These are phyloP conservation scores for Yarrowia alimentaria DNA, from an alignment of 805 yeast species.

Conservation along the genomic window DNA sequence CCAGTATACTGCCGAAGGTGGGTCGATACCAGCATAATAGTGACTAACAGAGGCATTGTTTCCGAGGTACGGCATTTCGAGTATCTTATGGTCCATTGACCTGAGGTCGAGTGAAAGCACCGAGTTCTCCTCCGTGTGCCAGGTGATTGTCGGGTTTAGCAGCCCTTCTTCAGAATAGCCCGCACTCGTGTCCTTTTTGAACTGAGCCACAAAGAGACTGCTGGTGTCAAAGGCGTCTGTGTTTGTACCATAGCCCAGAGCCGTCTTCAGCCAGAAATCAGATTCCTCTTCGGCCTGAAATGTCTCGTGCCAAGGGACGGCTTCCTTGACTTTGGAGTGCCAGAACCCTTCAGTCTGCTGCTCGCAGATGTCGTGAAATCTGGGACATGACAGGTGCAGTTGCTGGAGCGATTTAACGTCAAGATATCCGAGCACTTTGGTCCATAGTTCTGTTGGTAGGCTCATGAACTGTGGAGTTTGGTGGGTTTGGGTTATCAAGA, in stretches of 20 bases:
- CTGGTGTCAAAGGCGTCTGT: neutral
- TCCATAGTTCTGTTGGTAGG: slow-evolving; percentile 26
- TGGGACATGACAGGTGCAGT: slow-evolving; percentile 3
- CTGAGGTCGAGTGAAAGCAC: neutral
- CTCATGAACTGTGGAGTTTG: slow-evolving; percentile 3
- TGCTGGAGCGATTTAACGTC: slow-evolving; percentile 11
- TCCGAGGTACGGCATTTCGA: neutral
- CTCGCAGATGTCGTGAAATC: neutral
- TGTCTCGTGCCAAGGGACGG: slow-evolving; percentile 10
- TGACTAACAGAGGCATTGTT: neutral
- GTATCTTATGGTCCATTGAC: neutral
- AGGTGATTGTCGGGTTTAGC: neutral
- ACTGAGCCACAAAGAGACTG: neutral
- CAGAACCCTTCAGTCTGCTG: slow-evolving; percentile 8
- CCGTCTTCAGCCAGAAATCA: slow-evolving; percentile 16
- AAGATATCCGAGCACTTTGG: neutral
- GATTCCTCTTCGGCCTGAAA: neutral
- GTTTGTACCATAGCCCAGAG: neutral
- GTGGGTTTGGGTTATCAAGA: too few species aligned
- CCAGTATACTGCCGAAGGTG: too few species aligned
- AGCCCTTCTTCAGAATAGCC: slow-evolving; percentile 2
- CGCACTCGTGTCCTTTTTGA: neutral
- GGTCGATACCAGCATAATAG: neutral
- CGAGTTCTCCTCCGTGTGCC: slow-evolving; percentile 1
- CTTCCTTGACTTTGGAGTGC: neutral